These are phyloP conservation scores for Pogostemon cablin DNA, from an alignment of 257 asterid species.

Conservation along the genomic window DNA sequence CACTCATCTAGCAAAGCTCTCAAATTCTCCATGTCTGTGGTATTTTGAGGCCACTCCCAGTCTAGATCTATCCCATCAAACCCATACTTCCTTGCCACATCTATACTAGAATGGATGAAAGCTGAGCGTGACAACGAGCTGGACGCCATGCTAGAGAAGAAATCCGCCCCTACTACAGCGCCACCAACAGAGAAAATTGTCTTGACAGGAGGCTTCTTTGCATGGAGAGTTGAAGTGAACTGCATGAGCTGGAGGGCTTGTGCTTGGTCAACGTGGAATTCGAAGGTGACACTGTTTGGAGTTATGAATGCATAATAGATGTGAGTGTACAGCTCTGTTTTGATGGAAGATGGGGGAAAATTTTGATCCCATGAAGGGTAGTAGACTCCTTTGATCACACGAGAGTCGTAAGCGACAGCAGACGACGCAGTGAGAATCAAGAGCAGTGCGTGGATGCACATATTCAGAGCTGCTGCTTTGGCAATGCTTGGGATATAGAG, in stretches of 20 bases:
- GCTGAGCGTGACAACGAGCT: constrained; percentile 33
- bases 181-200: constrained; percentile 79
- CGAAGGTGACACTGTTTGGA: constrained; percentile 55
- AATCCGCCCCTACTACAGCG: constrained; percentile 41
- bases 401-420: constrained; percentile 31
- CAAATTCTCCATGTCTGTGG: constrained; percentile 59
- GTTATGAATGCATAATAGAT: constrained; percentile 65
- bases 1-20: constrained; percentile 55
- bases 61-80: constrained; percentile 84
- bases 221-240: constrained; percentile 62
- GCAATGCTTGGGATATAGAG: background rate
- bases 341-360: constrained; percentile 54
- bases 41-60: constrained; percentile 69
- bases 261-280: constrained; percentile 43
- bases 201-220: constrained; percentile 46
- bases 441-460: constrained; percentile 27
- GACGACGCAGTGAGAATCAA: constrained; percentile 28
- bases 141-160: constrained; percentile 60
- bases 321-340: constrained; percentile 60
- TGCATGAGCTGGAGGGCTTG: constrained; percentile 43
- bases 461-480: constrained; percentile 32
- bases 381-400: constrained; percentile 61
- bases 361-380: constrained; percentile 60
- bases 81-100: constrained; percentile 58
- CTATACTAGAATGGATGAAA: constrained; percentile 67